These are phyloP conservation scores for Phytophthora cryptogea DNA, from an alignment of 352 stramenopile genomes.

Conservation along the genomic window DNA sequence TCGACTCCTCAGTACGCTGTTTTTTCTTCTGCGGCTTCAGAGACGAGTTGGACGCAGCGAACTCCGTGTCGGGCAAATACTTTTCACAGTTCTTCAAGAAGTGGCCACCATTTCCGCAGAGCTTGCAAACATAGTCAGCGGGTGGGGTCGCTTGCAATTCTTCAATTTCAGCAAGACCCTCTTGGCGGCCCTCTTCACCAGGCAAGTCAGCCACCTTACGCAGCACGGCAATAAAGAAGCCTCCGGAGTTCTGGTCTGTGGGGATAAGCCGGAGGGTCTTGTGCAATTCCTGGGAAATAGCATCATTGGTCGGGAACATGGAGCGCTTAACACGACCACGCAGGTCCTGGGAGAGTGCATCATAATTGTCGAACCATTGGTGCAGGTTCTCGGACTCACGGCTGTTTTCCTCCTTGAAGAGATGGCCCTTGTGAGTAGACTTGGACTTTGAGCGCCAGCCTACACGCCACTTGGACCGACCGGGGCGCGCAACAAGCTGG, in stretches of 20 bases:
- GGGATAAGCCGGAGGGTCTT: slow-evolving; percentile 95
- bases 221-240: slow-evolving; percentile 99
- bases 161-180: slow-evolving; percentile 56
- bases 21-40: slow-evolving; percentile 59
- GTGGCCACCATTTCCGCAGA: slow-evolving; percentile 66
- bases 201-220: slow-evolving; percentile 78
- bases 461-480: slow-evolving; percentile 67
- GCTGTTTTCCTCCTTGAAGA: slow-evolving; percentile 50
- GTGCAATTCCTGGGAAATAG: slow-evolving; percentile 60
- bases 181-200: slow-evolving; percentile 43
- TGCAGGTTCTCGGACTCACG: slow-evolving; percentile 42
- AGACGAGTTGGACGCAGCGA: slow-evolving; percentile 24
- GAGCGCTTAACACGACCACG: slow-evolving; percentile 69
- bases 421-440: slow-evolving; percentile 78
- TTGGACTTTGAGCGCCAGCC: slow-evolving; percentile 90
- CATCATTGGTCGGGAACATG: slow-evolving; percentile 82
- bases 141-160: slow-evolving; percentile 51
- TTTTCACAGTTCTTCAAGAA: slow-evolving; percentile 77
- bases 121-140: slow-evolving; percentile 75
- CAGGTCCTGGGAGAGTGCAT: slow-evolving; percentile 60
- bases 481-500: slow-evolving; percentile 55
- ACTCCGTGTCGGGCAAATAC: slow-evolving; percentile 59
- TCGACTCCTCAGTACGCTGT: slow-evolving; percentile 32
- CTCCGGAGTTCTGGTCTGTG: slow-evolving; percentile 97
- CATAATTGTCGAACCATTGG: slow-evolving; percentile 78